Base-by-base conservation (phyloP, 805 yeast species). In the Kregervanrija pseudodelftensis region DNA sequence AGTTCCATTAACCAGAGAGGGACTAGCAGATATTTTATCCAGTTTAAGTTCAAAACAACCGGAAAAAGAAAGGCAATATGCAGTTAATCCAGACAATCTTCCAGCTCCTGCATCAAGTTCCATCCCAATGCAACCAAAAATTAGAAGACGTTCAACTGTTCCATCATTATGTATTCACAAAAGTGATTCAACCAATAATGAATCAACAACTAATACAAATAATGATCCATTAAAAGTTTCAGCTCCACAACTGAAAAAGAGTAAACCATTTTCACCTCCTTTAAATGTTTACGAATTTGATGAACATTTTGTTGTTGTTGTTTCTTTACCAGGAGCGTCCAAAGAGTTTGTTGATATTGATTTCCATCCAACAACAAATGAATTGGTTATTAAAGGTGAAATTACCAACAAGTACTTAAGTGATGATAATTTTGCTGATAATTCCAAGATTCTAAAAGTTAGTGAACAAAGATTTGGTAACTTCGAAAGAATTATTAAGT, bases 311-410 rank as follows among this genome's bases (percentile, higher is more conserved):
- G 55, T 68, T 12, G 69, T 77, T 11, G 73, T 73, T 1, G 57
- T 78, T 11, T 73, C 82, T 4, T 57, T 79, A 22, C 79, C 85
- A n/a, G 85, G 85, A 40, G 80, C 80, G 2, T 65, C 68, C 31
- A 71, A 76, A 16, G 69, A 70, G 36, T 69, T 74, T 13, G 70
- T 79, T 49, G 74, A 72, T 41, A 69, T 79, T 36, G 80, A 79
- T 53, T 79, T 68, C 60, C 84, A 79, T 53, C 80, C 83, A 33
- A 66, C 79, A 1, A 68, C 75, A 11, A 72, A 73, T 51, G 81
- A 77, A 49, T 52, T 79, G 47, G 65, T 74, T 13, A 63, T 79
- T 33, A 74, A 72, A 47, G 85, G 84, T 32, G 67, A 65, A 7
- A 61, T 66, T n/a, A 65, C 64, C 17, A 69, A 69, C 44, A 64